A percentile compares a stretch with the other conserved stretches of the same genome.
These are phyloP conservation scores for Thuidium tamariscinum DNA, from an alignment of 225 moss, liverwort and hornwort species.

Conservation along the genomic window DNA sequence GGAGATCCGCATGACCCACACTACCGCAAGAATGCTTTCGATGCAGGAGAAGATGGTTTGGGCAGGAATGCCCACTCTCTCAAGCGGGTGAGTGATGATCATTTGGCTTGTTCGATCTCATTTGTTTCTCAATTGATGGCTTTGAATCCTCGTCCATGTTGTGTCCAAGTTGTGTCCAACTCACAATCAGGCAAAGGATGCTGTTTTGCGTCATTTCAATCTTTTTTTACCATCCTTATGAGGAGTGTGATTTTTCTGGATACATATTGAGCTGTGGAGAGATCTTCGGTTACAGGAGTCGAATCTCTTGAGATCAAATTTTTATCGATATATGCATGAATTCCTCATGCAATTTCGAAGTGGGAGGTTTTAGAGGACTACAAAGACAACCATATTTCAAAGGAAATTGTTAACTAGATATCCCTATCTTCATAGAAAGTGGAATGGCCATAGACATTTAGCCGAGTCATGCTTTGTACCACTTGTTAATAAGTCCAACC, in stretches of 20 bases:
- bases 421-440: neutral
- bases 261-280: neutral
- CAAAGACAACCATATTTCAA: too few species aligned
- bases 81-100: conserved; percentile 38
- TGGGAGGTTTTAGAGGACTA: neutral
- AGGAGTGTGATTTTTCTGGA: neutral
- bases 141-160: neutral
- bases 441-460: neutral
- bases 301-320: neutral
- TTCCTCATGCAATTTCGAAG: neutral
- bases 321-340: neutral
- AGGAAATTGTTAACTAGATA: neutral
- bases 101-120: neutral
- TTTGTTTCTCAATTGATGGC: neutral
- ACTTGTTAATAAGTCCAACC: neutral
- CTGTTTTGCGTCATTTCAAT: neutral
- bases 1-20: conserved; percentile 98
- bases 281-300: neutral
- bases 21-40: conserved; percentile 95
- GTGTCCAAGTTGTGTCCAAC: neutral
- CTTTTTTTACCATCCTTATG: neutral
- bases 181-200: neutral
- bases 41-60: conserved; percentile 93
- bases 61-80: conserved; percentile 96
- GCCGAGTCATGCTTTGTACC: neutral